These are phyloP conservation scores for Protoeuglena noctilucae DNA, from an alignment of 139 green algal genomes.

Conservation along the genomic window DNA sequence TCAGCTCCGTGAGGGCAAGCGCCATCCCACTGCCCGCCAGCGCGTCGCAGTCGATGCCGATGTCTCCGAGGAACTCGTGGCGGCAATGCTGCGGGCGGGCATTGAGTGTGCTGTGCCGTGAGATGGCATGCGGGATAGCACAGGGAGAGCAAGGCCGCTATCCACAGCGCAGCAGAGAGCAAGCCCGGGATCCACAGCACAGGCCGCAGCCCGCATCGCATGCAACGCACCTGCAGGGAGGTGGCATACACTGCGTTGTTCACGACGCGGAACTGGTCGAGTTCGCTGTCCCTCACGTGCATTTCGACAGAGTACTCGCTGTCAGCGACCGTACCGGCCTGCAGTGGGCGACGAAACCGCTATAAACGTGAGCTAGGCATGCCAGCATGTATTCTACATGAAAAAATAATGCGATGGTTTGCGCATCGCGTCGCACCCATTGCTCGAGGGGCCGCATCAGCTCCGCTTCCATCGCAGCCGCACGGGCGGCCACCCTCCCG, in stretches of 20 bases:
- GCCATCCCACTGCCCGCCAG: conserved; percentile 11
- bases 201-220: not conserved
- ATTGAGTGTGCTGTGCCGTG: not conserved
- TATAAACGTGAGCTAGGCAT: too few species aligned
- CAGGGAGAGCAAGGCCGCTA: not conserved
- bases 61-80: conserved; percentile 15
- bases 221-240: conserved; percentile 13
- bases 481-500: too few species aligned
- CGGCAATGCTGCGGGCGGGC: conserved; percentile 7
- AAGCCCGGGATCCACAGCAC: not conserved
- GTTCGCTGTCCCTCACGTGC: conserved; percentile 25
- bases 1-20: conserved; percentile 17
- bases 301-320: too few species aligned
- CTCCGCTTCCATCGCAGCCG: too few species aligned
- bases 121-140: not conserved
- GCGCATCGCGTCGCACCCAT: too few species aligned
- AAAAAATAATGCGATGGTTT: too few species aligned
- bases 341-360: too few species aligned
- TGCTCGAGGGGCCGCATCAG: too few species aligned
- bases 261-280: conserved; percentile 25
- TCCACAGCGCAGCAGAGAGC: not conserved
- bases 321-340: too few species aligned
- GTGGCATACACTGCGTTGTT: conserved; percentile 26
- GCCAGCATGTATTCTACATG: too few species aligned
- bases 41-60: conserved; percentile 13